Base-by-base conservation (phyloP, 78 protist species). In the Dictyostelium capitatum region DNA sequence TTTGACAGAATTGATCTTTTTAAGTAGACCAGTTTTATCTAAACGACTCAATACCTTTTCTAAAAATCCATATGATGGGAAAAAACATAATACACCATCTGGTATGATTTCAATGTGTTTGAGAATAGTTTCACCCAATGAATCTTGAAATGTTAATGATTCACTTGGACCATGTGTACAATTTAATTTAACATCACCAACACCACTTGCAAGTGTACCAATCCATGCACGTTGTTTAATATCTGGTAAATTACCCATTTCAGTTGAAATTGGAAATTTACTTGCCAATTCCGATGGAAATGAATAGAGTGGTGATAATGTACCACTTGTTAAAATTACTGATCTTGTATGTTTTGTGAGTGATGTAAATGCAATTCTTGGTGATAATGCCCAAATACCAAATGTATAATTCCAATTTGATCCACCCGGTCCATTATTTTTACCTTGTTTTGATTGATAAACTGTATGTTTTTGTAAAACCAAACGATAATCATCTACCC, bases 51-150 rank as follows among this genome's bases (percentile, higher is more conserved):
- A 15, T 43, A 87, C 48, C 23, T 74, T 25, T 2, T 28, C 64
- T 81, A 97, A 46, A 79, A 89, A 78, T 1, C 90, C 41, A 84
- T 98, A 98, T 5, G 99, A 97, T 17, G 99, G 98, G 82, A 99
- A 99, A 95, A 99, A 99, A n/a, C 98, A 99, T 3, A 99, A 81
- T 20, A 98, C 37, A 14, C 99, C 99, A 59, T 90, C 87, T 30
- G 99, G 99, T 9, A 97, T 90, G 30, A 91, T 3, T 41, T 97
- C 77, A 17, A 97, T 46, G 17, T 96, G 67, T 72, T 96, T 92
- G 48, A 95, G 94, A 15, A 97, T 46, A 37, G 97, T 15, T 59
- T 67, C 56, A 20, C 99, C 99, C 17, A 98, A 89, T 50, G 97
- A 98, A 51, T 41, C 53, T 59, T 53, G 72, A 95, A 97, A 97